Base-by-base conservation (phyloP, 2,329 filamentous ascomycete genomes). In the Bipolaris oryzae region DNA sequence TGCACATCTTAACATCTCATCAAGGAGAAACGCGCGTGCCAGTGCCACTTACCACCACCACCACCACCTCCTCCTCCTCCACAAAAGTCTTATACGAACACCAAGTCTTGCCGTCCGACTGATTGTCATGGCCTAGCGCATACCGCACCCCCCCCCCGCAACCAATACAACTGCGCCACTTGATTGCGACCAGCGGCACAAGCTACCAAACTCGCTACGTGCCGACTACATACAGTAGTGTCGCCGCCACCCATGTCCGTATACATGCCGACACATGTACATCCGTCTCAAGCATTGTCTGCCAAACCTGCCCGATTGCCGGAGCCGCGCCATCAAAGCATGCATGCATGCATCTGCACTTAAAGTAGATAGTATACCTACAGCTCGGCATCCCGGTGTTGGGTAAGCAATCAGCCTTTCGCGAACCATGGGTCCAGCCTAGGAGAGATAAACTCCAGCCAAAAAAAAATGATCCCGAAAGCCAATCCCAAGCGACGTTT, bases 401-500 rank as follows among this genome's bases (percentile, higher is more conserved):
- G 38, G 7, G 34, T 28, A 35, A 28, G 15, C 7, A 42, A 25
- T 21, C 50, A 25, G 28, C 55, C 21, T 44, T 41, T 31, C 13
- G 28, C 28, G 10, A 13, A 31, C 28, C 41, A 46, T 44, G 53
- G 46, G 20, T 44, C 18, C 48, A 28, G 37, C 33, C n/a, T 11
- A 28, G 7, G 25, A 9, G n/a, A 25, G 34, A 48, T 48, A 37
- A 48, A 37, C 45, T 50, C 41, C 37, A 49, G 42, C 41, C 37
- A 49, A 38, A 18, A 23, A 41, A 49, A 41, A 49, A 50, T 38
- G 49, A 54, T 54, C 43, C 34, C 47, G 31, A 35, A 39, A 46
- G 48, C 55, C 55, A 53, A 51, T 45, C 45, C 45, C 44, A 45
- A 51, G 55, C 16, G 20, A 10, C 23, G 28, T 31, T 58, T 55